Evolutionary conservation across 2,329 filamentous ascomycete genomes (phyloP), one percentile per base, ranked within the genome.

Genomic region (Sporothrix mexicana): DNA sequence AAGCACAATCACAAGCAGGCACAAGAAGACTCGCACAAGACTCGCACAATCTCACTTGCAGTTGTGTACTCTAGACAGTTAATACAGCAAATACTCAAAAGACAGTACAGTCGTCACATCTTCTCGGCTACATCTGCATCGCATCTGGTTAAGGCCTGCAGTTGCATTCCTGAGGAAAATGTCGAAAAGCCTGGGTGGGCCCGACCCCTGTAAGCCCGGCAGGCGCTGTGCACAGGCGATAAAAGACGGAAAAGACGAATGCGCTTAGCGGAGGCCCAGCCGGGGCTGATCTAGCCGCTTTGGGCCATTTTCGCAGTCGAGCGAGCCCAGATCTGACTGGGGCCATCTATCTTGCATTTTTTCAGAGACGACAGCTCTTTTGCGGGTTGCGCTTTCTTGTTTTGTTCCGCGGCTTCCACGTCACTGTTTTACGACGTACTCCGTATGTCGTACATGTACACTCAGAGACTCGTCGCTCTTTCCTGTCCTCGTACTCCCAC

Each of bases 241-340:
- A 36, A 36, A 36, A 36, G 7, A 36, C 5, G 30, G 30, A 36
- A 36, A 36, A 36, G 68, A 30, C 55, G 36, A 61, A 61, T 41
- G 49, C 1, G 66, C 55, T 72, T 64, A 53, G 66, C 47, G 55
- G 66, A 57, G 8, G n/a, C 2, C 41, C 72, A 41, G 67, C 9
- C 47, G 47, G 57, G 30, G 49, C 30, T 17, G 20, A 3, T 23
- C 67, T 73, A 73, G 57, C 71, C 71, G 15, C 25, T 55, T 64
- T 41, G 71, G 66, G 57, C 55, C 9, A 6, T 69, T 62, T 49
- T 51, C 30, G 30, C 30, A 36, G 30, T 36, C 7, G 30, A 36
- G 30, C 30, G 30, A 36, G 30, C 30, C 30, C 30, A 36, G 30
- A 36, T 49, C 62, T 66, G 59, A 64, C 59, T 64, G n/a, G 51